A percentile compares a stretch with the other conserved stretches of the same genome.
These are phyloP conservation scores for Cercospora sp. DNA, from an alignment of 2,329 filamentous ascomycete species.

Conservation along the genomic window DNA sequence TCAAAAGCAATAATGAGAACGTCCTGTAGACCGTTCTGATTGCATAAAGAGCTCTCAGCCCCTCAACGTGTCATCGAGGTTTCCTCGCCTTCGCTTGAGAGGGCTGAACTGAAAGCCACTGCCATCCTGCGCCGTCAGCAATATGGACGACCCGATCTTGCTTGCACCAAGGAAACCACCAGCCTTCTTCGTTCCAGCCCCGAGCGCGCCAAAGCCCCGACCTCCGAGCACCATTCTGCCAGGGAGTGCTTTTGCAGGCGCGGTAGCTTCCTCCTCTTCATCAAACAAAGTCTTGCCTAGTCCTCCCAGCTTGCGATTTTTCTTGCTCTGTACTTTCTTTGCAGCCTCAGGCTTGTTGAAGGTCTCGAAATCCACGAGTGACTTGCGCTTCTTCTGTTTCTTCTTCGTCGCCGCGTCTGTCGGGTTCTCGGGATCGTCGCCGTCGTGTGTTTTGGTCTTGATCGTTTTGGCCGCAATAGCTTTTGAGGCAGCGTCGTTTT, in stretches of 20 bases:
- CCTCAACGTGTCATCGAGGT: conserved; percentile 38
- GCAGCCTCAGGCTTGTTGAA: conserved; percentile 38
- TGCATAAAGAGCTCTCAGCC: conserved; percentile 22
- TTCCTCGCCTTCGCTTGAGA: conserved; percentile 38
- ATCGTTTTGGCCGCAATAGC: conserved; percentile 41
- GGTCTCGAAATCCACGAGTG: conserved; percentile 47
- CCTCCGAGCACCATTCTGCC: conserved; percentile 34
- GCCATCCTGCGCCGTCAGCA: conserved; percentile 37
- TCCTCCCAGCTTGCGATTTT: conserved; percentile 42
- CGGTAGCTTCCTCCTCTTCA: conserved; percentile 40
- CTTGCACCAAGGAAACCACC: conserved; percentile 30
- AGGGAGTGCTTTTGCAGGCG: conserved; percentile 30
- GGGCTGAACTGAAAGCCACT: conserved; percentile 43
- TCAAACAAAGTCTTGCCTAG: conserved; percentile 43
- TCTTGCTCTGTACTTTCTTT: conserved; percentile 36
- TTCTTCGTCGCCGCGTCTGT: conserved; percentile 43
- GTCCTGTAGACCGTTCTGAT: conserved; percentile 15
- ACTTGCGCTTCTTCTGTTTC: conserved; percentile 45
- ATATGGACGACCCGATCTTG: conserved; percentile 31
- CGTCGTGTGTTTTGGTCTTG: conserved; percentile 40
- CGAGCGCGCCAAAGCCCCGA: conserved; percentile 37
- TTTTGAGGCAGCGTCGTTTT: conserved; percentile 38
- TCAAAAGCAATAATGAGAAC: conserved; percentile 3
- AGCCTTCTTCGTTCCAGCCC: conserved; percentile 33
- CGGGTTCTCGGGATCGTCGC: conserved; percentile 36